These are phyloP conservation scores for Globisporangium middletonii DNA, from an alignment of 352 stramenopile species.

Conservation along the genomic window DNA sequence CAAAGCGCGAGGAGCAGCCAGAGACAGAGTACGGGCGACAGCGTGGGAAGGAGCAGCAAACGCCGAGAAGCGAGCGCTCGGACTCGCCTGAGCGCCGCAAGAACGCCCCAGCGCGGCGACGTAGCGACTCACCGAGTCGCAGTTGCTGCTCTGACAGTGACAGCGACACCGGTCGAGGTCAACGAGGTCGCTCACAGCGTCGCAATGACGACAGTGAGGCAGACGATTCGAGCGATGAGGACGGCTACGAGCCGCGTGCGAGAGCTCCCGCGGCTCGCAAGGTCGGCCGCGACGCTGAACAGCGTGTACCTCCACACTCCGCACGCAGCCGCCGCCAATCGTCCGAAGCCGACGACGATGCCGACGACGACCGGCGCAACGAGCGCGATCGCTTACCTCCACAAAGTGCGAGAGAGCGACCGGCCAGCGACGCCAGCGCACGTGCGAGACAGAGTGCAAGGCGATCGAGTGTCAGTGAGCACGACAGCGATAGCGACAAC, in stretches of 20 bases:
- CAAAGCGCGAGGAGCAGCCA: slow-evolving; percentile 13
- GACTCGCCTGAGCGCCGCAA: slow-evolving; percentile 9
- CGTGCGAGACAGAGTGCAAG: neutral
- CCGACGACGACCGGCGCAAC: neutral
- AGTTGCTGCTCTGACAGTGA: slow-evolving; percentile 7
- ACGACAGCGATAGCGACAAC: slow-evolving; percentile 3
- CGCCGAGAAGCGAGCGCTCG: neutral
- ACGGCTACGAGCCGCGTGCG: neutral
- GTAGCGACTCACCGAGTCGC: slow-evolving; percentile 5
- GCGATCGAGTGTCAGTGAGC: neutral
- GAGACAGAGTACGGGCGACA: slow-evolving; percentile 8
- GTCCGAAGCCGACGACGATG: neutral
- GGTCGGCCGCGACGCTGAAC: neutral
- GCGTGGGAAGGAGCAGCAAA: slow-evolving; percentile 7
- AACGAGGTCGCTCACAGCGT: neutral
- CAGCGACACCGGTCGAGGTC: no score
- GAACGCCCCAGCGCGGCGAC: slow-evolving; percentile 7
- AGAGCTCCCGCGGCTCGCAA: neutral
- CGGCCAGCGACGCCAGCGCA: neutral
- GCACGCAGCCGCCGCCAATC: slow-evolving; percentile 1
- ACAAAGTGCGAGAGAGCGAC: neutral
- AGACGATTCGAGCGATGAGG: slow-evolving; percentile 9
- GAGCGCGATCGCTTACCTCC: neutral
- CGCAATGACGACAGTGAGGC: neutral
- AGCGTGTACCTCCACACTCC: neutral